Base-by-base conservation (phyloP, 176 grass and related monocot genomes). In the Ensete ventricosum region DNA sequence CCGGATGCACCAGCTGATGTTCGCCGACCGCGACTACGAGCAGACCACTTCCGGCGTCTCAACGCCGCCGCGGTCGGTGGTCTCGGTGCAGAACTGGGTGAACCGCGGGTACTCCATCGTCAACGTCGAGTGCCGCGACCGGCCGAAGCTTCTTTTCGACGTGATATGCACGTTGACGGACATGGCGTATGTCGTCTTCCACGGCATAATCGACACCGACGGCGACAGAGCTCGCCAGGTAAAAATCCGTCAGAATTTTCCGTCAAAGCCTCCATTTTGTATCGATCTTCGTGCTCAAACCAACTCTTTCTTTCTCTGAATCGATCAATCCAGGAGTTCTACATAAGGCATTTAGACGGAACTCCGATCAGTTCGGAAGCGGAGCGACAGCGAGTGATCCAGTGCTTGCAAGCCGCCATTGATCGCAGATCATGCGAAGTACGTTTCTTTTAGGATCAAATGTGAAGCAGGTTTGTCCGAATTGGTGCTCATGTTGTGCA, bases 101-200 rank as follows among this genome's bases (percentile, higher is more conserved):
- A 86, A 93, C 50, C 79, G 90, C 49, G 94, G 88, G 1, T 98
- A 98, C 80, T 98, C 94, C 16, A 86, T 93, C 55, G 86, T 98
- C 48, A 93, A 88, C 58, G 86, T 93, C 27, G 85, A 84, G 79
- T 98, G 94, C 82, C 80, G 78, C n/a, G 94, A 98, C 71, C 69
- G 90, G 19, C 86, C 90, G 27, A 98, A 93, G 82, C 86, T 98
- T 9, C 84, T 98, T 11, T 93, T 98, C 78, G 94, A 98, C 74
- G 86, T 98, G 59, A 88, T 98, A 59, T 98, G 94, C 83, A 91
- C 88, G 53, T 54, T 98, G 53, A 98, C 90, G 50, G 94, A 98
- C 78, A 73, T 98, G 94, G 94, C 93, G 75, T 98, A 98, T 79
- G 88, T 93, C 22, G 90, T 98, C 19, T 98, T 87, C 74, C 94